These are phyloP conservation scores for Ceratobasidium sp. DNA, from an alignment of 1,284 basidiomycete genomes.

Conservation along the genomic window DNA sequence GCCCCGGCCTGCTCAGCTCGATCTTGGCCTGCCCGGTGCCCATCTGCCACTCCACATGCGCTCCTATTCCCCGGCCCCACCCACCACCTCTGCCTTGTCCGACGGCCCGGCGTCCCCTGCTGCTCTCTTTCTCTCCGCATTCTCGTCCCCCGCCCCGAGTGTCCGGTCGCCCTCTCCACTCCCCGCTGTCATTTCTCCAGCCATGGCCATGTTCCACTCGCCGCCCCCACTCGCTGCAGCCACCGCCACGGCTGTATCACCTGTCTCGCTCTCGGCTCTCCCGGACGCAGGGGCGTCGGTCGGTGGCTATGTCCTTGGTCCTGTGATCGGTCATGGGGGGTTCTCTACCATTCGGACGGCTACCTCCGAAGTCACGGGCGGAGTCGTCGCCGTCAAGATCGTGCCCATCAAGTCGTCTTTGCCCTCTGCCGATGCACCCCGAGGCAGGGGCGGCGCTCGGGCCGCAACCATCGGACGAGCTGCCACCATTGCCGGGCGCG, in stretches of 20 bases:
- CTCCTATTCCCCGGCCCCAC: constrained; percentile 22
- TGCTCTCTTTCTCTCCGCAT: constrained; percentile 77
- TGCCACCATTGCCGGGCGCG: constrained; percentile 48
- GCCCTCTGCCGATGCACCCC: constrained; percentile 48
- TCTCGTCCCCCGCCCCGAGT: constrained; percentile 50
- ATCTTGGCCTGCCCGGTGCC: neutral
- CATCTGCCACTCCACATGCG: constrained; percentile 36
- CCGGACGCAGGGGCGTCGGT: constrained; percentile 39
- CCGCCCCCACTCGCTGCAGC: constrained; percentile 12
- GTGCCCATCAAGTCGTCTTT: constrained; percentile 63
- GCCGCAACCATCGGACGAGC: constrained; percentile 32
- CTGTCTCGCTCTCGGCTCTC: constrained; percentile 7
- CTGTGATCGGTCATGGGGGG: constrained; percentile 81
- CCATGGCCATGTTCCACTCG: constrained; percentile 40
- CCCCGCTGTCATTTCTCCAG: constrained; percentile 24
- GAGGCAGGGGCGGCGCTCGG: constrained; percentile 36
- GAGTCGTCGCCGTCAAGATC: constrained; percentile 83
- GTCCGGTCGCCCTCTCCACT: constrained; percentile 33
- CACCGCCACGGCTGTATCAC: constrained; percentile 25
- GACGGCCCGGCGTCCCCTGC: constrained; percentile 64
- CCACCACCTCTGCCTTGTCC: constrained; percentile 17
- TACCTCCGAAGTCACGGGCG: constrained; percentile 61
- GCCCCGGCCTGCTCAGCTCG: neutral
- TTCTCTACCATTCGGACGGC: constrained; percentile 87
- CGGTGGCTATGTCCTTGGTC: constrained; percentile 73